Conservation (phyloP, 805 yeast genomes). For the Monosporozyma solicola region DNA sequence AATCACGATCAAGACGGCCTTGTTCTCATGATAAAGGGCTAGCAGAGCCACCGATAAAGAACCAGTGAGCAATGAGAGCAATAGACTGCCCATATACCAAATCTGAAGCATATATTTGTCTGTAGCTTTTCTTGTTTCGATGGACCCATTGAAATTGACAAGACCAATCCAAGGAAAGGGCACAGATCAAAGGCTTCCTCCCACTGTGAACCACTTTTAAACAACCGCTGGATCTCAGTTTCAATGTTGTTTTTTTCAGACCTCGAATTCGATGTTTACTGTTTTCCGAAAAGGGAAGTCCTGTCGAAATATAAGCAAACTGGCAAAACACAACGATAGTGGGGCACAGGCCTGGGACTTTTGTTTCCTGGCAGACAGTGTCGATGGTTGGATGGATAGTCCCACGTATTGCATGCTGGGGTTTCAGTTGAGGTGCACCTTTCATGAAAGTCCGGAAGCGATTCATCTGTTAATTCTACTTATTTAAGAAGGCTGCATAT, state of each 20-base stretch:
- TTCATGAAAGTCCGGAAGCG: background rate
- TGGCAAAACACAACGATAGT: background rate
- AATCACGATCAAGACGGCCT: slow-evolving; percentile 18
- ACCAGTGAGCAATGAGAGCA: slow-evolving; percentile 15
- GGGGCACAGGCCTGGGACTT: background rate
- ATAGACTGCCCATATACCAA: slow-evolving; percentile 1
- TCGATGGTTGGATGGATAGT: background rate
- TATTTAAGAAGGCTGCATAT: background rate
- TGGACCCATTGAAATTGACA: background rate
- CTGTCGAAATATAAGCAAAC: background rate
- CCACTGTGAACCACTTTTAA: background rate
- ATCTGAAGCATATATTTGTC: background rate
- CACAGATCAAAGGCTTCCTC: background rate
- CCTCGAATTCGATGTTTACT: background rate
- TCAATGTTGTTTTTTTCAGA: background rate
- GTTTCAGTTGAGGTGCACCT: background rate
- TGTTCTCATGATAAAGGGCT: slow-evolving; percentile 11
- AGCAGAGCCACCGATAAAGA: slow-evolving; percentile 17
- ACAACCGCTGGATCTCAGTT: background rate
- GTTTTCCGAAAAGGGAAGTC: background rate
- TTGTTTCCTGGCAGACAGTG: background rate
- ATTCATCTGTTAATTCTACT: background rate
- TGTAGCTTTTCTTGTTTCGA: background rate
- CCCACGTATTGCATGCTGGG: background rate
- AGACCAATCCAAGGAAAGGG: background rate